Percentiles rank a stretch among this genome's conserved stretches.
These are phyloP conservation scores for Saccharomycopsis sp. DNA, from an alignment of 805 yeast genomes.

Conservation along the genomic window DNA sequence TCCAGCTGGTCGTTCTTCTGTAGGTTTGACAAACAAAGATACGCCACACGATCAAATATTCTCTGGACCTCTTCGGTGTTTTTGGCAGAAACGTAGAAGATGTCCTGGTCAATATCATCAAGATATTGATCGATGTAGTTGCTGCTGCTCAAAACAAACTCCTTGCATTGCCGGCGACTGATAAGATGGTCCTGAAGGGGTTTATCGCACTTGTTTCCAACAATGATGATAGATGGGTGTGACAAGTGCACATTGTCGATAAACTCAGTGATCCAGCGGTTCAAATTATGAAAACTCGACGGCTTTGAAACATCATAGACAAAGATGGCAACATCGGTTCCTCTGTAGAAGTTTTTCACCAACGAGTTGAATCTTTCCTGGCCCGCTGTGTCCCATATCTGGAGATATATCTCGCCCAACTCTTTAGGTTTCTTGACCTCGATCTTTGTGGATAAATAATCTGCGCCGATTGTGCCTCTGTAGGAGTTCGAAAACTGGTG, in stretches of 20 bases:
- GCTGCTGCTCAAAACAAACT: slow-evolving; percentile 4
- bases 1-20: slow-evolving; percentile 14
- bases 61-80: slow-evolving; percentile 25
- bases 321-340: slow-evolving; percentile 48
- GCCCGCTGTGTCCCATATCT: slow-evolving; percentile 77
- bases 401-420: slow-evolving; percentile 35
- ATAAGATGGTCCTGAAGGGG: slow-evolving; percentile 19
- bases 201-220: slow-evolving; percentile 47
- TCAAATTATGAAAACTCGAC: slow-evolving; percentile 41
- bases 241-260: slow-evolving; percentile 41
- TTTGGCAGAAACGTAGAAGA: slow-evolving; percentile 18
- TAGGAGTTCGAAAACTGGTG: slow-evolving; percentile 49
- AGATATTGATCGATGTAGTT: slow-evolving; percentile 17
- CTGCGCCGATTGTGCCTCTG: slow-evolving; percentile 55
- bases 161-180: slow-evolving; percentile 17
- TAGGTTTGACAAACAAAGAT: slow-evolving; percentile 28
- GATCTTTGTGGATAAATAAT: slow-evolving; percentile 40
- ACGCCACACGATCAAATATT: slow-evolving; percentile 34
- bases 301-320: slow-evolving; percentile 50
- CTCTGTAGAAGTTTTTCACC: slow-evolving; percentile 53
- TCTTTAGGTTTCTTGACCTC: slow-evolving; percentile 16
- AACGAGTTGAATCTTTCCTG: slow-evolving; percentile 72
- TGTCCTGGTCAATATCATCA: slow-evolving; percentile 12
- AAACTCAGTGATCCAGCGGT: slow-evolving; percentile 41
- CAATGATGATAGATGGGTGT: slow-evolving; percentile 42